Conservation (phyloP, 164 flowering plant genomes). For the Amborella trichopoda region DNA sequence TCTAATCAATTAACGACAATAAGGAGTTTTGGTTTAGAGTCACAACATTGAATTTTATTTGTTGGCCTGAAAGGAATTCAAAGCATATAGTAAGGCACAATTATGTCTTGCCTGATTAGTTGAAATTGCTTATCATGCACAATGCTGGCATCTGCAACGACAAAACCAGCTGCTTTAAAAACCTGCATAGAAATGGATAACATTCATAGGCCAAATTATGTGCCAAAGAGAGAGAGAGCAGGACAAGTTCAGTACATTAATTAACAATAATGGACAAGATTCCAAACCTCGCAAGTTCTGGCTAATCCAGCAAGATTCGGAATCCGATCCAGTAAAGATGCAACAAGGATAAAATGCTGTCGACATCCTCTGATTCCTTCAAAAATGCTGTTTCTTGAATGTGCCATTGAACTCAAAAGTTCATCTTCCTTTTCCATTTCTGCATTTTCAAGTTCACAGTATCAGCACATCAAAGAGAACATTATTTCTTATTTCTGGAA, state of each 20-base stretch:
- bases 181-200: conserved; percentile 63
- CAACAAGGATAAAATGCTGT: conserved; percentile 68
- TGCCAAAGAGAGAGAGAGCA: too few relatives aligned
- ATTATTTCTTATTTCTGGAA: too few relatives aligned
- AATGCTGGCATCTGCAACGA: conserved; percentile 56
- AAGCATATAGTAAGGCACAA: conserved; percentile 3
- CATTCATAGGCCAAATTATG: too few relatives aligned
- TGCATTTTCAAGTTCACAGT: conserved; percentile 11
- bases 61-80: too few relatives aligned
- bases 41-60: too few relatives aligned
- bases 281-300: conserved; percentile 84
- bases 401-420: conserved; percentile 54
- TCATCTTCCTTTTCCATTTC: conserved; percentile 80
- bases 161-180: conserved; percentile 71
- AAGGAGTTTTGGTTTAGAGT: too few relatives aligned
- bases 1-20: too few relatives aligned
- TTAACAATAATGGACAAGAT: too few relatives aligned
- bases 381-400: conserved; percentile 36
- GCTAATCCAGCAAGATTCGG: conserved; percentile 98
- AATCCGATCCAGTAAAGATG: conserved; percentile 91
- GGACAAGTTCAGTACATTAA: too few relatives aligned
- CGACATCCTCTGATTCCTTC: conserved; percentile 48
- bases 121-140: conserved; percentile 89
- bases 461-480: neutral
- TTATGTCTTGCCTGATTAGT: conserved; percentile 62